Evolutionary conservation across 352 stramenopile genomes (phyloP).

Genomic region (Pythium myriotylum): DNA sequence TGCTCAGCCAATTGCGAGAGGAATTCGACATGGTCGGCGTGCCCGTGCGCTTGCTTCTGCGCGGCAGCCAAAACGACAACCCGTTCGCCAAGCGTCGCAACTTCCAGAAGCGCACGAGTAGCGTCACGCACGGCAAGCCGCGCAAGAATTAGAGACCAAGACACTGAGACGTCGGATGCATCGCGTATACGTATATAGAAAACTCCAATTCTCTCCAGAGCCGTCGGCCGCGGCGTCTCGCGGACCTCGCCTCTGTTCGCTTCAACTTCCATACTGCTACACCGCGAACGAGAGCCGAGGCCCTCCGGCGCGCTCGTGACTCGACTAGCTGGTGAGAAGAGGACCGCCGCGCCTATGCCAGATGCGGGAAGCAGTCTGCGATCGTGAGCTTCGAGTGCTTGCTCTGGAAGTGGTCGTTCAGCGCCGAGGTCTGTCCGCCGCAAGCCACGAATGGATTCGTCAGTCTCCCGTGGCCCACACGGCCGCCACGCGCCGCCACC

Average conservation of each 20-base stretch:
- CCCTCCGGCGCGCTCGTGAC: neutral
- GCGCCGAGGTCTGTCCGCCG: constrained; percentile 47
- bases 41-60: constrained; percentile 70
- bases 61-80: constrained; percentile 75
- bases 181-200: constrained; percentile 11
- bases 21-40: constrained; percentile 88
- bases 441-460: neutral
- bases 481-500: constrained; percentile 20
- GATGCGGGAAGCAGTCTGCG: constrained; percentile 69
- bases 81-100: constrained; percentile 85
- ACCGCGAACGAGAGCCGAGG: neutral
- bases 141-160: constrained; percentile 26
- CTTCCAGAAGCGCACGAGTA: constrained; percentile 78
- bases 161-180: neutral
- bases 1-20: constrained; percentile 75
- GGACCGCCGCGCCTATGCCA: constrained; percentile 19
- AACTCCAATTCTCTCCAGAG: neutral
- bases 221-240: neutral
- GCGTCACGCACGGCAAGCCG: constrained; percentile 59
- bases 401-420: constrained; percentile 85
- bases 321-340: neutral
- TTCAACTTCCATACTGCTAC: constrained; percentile 6
- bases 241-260: neutral
- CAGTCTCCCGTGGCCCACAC: neutral
- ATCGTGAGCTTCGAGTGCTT: constrained; percentile 77